A percentile compares a stretch with the other conserved stretches of the same genome.
These are phyloP conservation scores for Trebouxia sp. DNA, from an alignment of 139 green algal species.

Conservation along the genomic window DNA sequence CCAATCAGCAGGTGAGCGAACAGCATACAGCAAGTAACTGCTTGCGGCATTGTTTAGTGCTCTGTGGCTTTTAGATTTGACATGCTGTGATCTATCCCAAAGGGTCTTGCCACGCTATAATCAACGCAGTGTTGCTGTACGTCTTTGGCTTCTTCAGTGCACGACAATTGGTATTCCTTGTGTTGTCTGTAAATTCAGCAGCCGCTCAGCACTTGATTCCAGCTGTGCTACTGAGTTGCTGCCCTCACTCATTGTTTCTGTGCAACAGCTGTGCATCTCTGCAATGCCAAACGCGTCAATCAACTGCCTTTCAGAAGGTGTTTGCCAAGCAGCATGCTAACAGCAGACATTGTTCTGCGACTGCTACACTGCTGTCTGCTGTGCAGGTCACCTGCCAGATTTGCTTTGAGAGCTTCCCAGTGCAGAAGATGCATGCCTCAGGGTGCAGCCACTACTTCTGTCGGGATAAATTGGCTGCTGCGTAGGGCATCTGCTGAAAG, in stretches of 20 bases:
- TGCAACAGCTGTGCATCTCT: neutral
- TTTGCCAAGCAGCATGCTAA: neutral
- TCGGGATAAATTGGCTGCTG: neutral
- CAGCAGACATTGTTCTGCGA: neutral
- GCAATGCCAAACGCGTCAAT: too few relatives aligned
- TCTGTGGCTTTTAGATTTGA: neutral
- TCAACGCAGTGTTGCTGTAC: too few relatives aligned
- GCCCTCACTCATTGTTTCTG: too few relatives aligned
- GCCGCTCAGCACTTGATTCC: too few relatives aligned
- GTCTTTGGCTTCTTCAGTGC: too few relatives aligned
- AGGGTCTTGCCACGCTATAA: too few relatives aligned
- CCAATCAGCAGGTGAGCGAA: neutral
- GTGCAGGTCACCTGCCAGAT: conserved; percentile 62
- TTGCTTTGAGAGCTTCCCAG: conserved; percentile 85
- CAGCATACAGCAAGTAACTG: neutral
- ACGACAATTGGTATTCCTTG: too few relatives aligned
- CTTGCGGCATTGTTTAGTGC: neutral
- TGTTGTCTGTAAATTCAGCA: too few relatives aligned
- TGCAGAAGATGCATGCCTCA: conserved; percentile 51
- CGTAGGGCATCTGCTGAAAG: neutral
- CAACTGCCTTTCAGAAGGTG: too few relatives aligned
- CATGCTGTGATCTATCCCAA: too few relatives aligned
- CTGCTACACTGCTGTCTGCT: neutral
- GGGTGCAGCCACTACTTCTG: conserved; percentile 80
- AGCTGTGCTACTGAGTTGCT: too few relatives aligned